Evolutionary conservation across 495 filamentous ascomycete genomes (phyloP).

Genomic region (Neurospora tetrasperma): DNA sequence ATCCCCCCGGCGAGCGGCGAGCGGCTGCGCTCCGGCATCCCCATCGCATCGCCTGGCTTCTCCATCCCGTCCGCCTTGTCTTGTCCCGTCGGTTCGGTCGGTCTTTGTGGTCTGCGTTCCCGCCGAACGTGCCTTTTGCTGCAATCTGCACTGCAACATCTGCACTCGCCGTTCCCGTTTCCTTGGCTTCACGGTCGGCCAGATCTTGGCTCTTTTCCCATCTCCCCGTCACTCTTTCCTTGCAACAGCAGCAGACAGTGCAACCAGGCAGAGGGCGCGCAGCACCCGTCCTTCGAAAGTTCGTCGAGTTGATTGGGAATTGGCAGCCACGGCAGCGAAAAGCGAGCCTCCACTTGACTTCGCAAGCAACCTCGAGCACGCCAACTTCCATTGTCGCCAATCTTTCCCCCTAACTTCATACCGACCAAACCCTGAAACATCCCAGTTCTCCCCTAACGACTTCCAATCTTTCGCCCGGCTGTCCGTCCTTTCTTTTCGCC

Average conservation of each 20-base stretch:
- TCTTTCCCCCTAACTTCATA: neutral
- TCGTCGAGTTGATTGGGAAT: neutral
- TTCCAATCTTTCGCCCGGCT: neutral
- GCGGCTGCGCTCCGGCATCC: neutral
- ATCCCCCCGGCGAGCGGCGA: neutral
- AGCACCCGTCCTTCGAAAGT: neutral
- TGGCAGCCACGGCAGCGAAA: neutral
- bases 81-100: neutral
- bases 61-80: neutral
- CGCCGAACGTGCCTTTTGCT: neutral
- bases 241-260: neutral
- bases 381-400: neutral
- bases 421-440: neutral
- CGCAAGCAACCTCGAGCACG: neutral
- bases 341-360: neutral
- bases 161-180: neutral
- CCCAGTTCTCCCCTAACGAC: neutral
- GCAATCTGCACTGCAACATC: neutral
- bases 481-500: neutral
- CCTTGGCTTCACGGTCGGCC: neutral
- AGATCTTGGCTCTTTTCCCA: neutral
- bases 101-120: neutral
- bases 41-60: neutral
- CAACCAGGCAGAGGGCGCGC: neutral
- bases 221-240: neutral